Evolutionary conservation across 2,329 filamentous ascomycete genomes (phyloP), one percentile per base, ranked within the genome.

Genomic region (Talaromyces sp.): DNA sequence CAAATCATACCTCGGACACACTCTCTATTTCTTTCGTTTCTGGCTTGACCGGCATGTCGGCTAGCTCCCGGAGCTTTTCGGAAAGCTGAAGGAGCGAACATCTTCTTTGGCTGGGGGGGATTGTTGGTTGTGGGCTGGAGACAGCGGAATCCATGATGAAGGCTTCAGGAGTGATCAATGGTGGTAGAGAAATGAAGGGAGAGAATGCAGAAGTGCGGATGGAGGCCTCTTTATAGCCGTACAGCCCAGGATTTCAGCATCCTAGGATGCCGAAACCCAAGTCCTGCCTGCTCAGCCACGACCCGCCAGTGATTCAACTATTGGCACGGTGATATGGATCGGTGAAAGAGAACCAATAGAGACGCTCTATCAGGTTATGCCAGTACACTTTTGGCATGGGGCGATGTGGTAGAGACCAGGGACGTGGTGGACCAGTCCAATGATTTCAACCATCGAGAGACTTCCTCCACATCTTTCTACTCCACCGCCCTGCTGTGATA

Each of bases 201-300:
- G 24, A 33, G 31, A 33, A 33, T 16, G 24, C 2, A 52, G 24
- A 52, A 52, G 48, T 33, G 31, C 24, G 24, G 48, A 52, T 33
- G 16, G 8, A 35, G 6, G 31, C 24, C 48, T 7, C 24, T 33
- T 52, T 52, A 52, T 52, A 52, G 50, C 27, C 27, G 16, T 35
- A 43, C 56, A 59, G 56, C 56, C 5, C 35, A 27, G 35, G 56
- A 59, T 59, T 59, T 59, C 35, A 59, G 35, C 56, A 59, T 59
- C 35, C 56, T 43, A 10, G 37, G 56, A 59, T 59, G 56, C 56
- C 10, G 56, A 59, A 59, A 59, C 37, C 56, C 37, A 59, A 59
- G 56, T 43, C 33, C 56, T 24, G 19, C 33, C 33, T 59, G 35
- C 33, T n/a, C 33, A 59, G 56, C 56, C 56, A 27, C 35, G 6